Conservation (phyloP, 73 alveolate species). For the Tetrahymena malaccensis region DNA sequence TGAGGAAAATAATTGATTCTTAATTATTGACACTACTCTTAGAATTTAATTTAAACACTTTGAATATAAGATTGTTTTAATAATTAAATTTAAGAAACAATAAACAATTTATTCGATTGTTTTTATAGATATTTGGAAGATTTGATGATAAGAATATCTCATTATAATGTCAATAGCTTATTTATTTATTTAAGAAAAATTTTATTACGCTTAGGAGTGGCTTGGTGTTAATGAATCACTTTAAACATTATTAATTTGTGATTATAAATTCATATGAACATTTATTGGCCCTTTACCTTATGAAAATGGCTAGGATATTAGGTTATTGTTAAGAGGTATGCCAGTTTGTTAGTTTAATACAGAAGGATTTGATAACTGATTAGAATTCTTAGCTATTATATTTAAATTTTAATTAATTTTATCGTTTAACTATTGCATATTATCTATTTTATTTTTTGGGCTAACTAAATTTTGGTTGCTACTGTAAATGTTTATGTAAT, state of each 20-base stretch:
- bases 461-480: not conserved
- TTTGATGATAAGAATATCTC: too few relatives aligned
- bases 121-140: too few relatives aligned
- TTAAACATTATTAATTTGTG: not conserved
- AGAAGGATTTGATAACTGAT: not conserved
- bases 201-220: not conserved
- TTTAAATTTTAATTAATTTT: not conserved
- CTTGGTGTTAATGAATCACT: not conserved
- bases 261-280: not conserved
- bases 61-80: too few relatives aligned
- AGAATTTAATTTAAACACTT: too few relatives aligned
- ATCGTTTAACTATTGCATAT: not conserved
- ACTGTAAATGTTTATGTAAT: not conserved
- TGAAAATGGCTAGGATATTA: not conserved
- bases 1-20: too few relatives aligned
- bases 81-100: too few relatives aligned
- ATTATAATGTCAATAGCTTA: too few relatives aligned
- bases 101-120: too few relatives aligned
- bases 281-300: not conserved
- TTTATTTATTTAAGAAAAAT: not conserved
- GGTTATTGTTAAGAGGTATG: not conserved
- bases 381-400: not conserved
- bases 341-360: not conserved
- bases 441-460: not conserved
- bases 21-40: too few relatives aligned